Conservation (phyloP, 139 green algal species). For the Dunaliella sp. region DNA sequence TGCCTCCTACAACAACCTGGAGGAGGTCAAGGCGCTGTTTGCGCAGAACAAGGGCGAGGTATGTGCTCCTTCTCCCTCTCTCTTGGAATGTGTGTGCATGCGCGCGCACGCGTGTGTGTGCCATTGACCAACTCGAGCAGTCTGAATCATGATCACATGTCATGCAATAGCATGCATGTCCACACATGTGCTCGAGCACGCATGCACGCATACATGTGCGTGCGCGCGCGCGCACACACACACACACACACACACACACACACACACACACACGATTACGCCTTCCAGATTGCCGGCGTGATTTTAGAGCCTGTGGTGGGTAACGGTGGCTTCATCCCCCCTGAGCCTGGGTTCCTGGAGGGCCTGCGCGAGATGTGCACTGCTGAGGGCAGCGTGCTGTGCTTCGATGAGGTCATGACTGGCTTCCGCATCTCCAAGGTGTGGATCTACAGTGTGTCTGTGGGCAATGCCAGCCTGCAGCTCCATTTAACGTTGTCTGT, state of each 20-base stretch:
- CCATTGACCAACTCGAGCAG: no score
- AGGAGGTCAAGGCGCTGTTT: slow-evolving; percentile 75
- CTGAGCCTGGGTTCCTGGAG: slow-evolving; percentile 90
- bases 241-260: neutral
- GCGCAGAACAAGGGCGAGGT: slow-evolving; percentile 90
- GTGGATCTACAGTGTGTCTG: no score
- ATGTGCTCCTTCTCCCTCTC: neutral
- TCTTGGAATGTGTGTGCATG: no score
- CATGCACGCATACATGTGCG: neutral
- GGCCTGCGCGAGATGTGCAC: slow-evolving; percentile 84
- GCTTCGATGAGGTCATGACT: slow-evolving; percentile 98
- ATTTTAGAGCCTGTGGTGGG: slow-evolving; percentile 96
- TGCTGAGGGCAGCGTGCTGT: slow-evolving; percentile 89
- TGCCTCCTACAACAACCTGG: slow-evolving; percentile 76
- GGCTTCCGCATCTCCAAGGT: slow-evolving; percentile 89
- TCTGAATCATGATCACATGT: no score
- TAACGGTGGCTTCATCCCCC: slow-evolving; percentile 98
- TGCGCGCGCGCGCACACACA: neutral
- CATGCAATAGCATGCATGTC: no score
- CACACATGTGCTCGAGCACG: neutral
- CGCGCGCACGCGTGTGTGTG: neutral
- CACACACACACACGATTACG: neutral
- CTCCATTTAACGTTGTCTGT: no score
- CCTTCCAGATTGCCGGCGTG: slow-evolving; percentile 80
- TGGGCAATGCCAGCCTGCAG: no score